These are phyloP conservation scores for Russula virescens DNA, from an alignment of 768 basidiomycete genomes.

Conservation along the genomic window DNA sequence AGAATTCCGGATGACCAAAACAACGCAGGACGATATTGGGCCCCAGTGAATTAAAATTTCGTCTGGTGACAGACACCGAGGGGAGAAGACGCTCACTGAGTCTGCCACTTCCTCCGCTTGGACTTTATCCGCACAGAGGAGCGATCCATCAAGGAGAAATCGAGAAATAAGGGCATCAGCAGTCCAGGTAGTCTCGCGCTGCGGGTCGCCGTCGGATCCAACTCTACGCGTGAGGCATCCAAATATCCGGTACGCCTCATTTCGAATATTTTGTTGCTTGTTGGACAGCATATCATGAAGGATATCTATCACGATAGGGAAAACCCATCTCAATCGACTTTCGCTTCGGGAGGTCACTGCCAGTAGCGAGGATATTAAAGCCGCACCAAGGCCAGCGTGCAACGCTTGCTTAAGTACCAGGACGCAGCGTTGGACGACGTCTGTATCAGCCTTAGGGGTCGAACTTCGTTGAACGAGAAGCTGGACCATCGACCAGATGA, in stretches of 20 bases:
- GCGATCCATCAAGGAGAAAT: conserved; percentile 14
- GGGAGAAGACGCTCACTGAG: not conserved
- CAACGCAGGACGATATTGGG: conserved; percentile 6
- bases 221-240: not conserved
- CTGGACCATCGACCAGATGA: conserved; percentile 22
- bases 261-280: conserved; percentile 4
- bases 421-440: conserved; percentile 10
- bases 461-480: conserved; percentile 7
- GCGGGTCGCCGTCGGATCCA: not conserved
- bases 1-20: not conserved
- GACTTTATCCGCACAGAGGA: conserved; percentile 11
- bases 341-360: not conserved
- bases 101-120: conserved; percentile 3
- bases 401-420: conserved; percentile 16
- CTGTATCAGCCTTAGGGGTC: not conserved
- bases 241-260: conserved; percentile 2
- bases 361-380: conserved; percentile 9
- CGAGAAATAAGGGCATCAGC: not conserved
- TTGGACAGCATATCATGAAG: conserved; percentile 18
- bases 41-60: conserved; percentile 10
- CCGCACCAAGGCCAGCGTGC: conserved; percentile 12
- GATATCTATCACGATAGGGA: conserved; percentile 3
- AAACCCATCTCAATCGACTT: not conserved
- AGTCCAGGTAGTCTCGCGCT: not conserved
- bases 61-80: conserved; percentile 10